These are phyloP conservation scores for Crithidia mellificae DNA, from an alignment of 208 protist genomes.

Conservation along the genomic window DNA sequence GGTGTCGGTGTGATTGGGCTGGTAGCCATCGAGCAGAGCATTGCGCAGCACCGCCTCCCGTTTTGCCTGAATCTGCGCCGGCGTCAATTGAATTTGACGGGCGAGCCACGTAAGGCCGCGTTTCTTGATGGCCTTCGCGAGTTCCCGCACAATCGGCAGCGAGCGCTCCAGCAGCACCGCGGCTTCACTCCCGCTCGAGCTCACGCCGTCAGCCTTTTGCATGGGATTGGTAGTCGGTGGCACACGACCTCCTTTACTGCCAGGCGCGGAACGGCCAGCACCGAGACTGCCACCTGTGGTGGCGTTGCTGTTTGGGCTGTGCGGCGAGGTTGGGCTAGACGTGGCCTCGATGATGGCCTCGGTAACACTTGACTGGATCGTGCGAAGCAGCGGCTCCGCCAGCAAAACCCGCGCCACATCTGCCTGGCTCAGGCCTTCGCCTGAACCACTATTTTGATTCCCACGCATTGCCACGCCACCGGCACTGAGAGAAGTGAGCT, in stretches of 20 bases:
- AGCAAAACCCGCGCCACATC: constrained; percentile 28
- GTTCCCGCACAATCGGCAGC: constrained; percentile 55
- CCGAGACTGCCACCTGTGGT: neutral
- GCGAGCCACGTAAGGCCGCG: constrained; percentile 38
- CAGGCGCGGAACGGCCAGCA: neutral
- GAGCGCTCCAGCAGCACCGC: constrained; percentile 18
- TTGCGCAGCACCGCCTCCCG: constrained; percentile 63
- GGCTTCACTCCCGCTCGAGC: neutral
- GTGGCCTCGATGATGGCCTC: constrained; percentile 4
- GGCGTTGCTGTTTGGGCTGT: too few relatives aligned
- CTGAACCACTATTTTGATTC: neutral
- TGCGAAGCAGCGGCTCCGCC: constrained; percentile 35
- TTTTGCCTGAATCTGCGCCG: constrained; percentile 63
- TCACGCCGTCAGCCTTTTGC: too few relatives aligned
- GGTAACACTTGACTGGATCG: constrained; percentile 22
- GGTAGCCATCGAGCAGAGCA: constrained; percentile 32
- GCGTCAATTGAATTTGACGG: constrained; percentile 50
- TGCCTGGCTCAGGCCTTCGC: constrained; percentile 2
- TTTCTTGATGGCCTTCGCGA: constrained; percentile 52
- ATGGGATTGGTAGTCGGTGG: neutral
- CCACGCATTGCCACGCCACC: neutral
- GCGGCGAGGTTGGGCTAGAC: neutral
- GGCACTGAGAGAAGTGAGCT: constrained; percentile 10
- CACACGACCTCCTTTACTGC: neutral
- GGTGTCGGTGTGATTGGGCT: constrained; percentile 1